Evolutionary conservation across 805 yeast genomes (phyloP), one percentile per base, ranked within the genome.

Genomic region (Hanseniaspora osmophila): DNA sequence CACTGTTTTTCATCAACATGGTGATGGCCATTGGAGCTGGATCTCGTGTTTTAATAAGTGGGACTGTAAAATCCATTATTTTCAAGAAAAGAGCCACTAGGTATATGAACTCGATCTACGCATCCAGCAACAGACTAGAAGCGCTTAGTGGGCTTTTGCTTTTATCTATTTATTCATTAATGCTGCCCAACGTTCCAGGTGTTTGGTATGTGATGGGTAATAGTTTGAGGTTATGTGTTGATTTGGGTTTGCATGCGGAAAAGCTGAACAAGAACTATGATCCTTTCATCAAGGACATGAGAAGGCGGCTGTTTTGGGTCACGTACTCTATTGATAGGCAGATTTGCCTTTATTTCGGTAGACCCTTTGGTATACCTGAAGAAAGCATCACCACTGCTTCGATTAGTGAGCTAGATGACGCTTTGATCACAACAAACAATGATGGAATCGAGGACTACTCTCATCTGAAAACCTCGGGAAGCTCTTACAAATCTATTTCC

Each of bases 151-250:
- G 88, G 0, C 65, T 84, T 12, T 58, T 87, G 15, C 64, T 84
- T 12, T 63, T 83, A 38, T 76, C 90, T 0, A 57, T 80, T 4
- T 87, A 82, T 57, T 77, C 94, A 0, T 69, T 81, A 32, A 85
- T 87, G 95, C 70, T 95, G 47, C 96, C 96, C 0, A 79, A 90
- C 1, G 75, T 75, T 12, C 95, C 95, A 0, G 92, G 95, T 3
- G 85, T 84, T n/a, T 87, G 96, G 96, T 84, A 84, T 58, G 76
- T 83, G 3, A 64, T 84, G 51, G 95, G 95, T 0, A 75, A 84
- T 1, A 87, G 90, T 0, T 61, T 85, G 43, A 69, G 96, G 49
- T 61, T 84, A 43, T 78, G 90, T 53, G 84, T 86, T 29, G 96
- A 87, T 60, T 61, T 87, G 48, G 95, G 94, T 1, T 66, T 87